Evolutionary conservation across 208 protist genomes (phyloP), one percentile per base, ranked within the genome.

Genomic region (Leishmania guyanensis): DNA sequence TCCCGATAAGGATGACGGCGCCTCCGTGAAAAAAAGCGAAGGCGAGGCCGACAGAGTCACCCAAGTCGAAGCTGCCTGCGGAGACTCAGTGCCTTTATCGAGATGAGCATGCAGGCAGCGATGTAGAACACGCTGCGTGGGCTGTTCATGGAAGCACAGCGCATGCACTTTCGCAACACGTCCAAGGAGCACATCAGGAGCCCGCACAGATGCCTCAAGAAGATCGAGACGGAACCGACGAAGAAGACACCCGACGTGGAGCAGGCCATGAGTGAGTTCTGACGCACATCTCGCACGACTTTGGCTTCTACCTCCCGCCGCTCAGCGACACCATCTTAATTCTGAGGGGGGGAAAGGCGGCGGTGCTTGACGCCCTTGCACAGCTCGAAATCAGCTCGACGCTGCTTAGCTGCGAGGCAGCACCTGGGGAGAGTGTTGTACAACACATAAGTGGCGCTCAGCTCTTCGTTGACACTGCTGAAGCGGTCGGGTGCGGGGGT

Each of bases 121-220:
- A 96, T 97, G 92, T 87, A 74, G 16, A 76, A 81, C n/a, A 85
- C 89, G n/a, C 82, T 98, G 86, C 87, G 86, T 73, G 89, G 93
- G 87, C 86, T 96, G 0, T 86, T 92, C 56, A 92, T 97, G 75
- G 93, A 97, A 77, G 94, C 87, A 14, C 85, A 87, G 46, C 87
- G 90, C 65, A 93, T 97, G 93, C 95, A 92, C 4, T 86, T 98
- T 1, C 93, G 94, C 5, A 96, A 95, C 65, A 93, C 97, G 39
- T 93, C 89, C 14, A 97, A 97, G 81, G 68, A 36, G 51, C 92
- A 95, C 70, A 92, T 97, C 64, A 88, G 84, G 74, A 72, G 88
- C 60, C 91, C 89, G 29, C 95, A 90, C 73, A 80, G 56, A 0
- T 80, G 81, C 17, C 86, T 97, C 26, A 83, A 88, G 65, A 74